Base-by-base conservation (phyloP, 176 grass and related monocot genomes). In the Eleusine indica region DNA sequence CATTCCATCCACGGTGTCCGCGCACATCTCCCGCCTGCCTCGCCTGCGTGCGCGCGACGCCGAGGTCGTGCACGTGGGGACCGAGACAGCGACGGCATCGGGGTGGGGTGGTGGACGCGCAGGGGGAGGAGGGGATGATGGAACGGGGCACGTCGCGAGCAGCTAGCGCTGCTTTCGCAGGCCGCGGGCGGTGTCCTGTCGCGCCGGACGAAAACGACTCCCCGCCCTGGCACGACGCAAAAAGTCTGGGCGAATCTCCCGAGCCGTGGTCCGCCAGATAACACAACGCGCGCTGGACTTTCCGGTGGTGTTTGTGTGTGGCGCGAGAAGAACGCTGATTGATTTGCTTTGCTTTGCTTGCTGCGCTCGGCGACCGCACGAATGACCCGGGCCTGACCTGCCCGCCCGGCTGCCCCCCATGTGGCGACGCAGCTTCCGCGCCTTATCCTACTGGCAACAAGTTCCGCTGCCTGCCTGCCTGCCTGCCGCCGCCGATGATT, bases 241-340 rank as follows among this genome's bases (percentile, higher is more conserved):
- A 14, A 18, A 17, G 18, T 19, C 56, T 61, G 4, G 38, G 42
- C 38, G 87, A 84, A 88, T 84, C 82, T 70, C 42, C 21, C 3
- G 15, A 12, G 49, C 1, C 48, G 7, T 13, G 48, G 7, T 3
- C 48, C 12, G 5, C 48, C 14, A 16, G 53, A 56, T 56, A 56
- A 56, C 53, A 6, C 25, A 25, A 5, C 51, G 49, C 49, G 9
- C 49, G 15, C 15, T 13, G 2, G 15, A 16, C 51, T 3, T 18
- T 56, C 29, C 2, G 68, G 39, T 39, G 54, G 25, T 2, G 14
- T 17, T 44, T 39, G 21, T 48, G 67, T 70, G 82, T 15, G 49
- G 40, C 17, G 37, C 44, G 49, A 60, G 1, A 25, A 54, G 32
- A 8, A 43, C 41, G 4, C 7, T 8, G 7, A 1, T 46, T 46